phyloP scores from a whole-genome alignment of 169 alveolate genomes.

The Amoebophrya sp. region DNA sequence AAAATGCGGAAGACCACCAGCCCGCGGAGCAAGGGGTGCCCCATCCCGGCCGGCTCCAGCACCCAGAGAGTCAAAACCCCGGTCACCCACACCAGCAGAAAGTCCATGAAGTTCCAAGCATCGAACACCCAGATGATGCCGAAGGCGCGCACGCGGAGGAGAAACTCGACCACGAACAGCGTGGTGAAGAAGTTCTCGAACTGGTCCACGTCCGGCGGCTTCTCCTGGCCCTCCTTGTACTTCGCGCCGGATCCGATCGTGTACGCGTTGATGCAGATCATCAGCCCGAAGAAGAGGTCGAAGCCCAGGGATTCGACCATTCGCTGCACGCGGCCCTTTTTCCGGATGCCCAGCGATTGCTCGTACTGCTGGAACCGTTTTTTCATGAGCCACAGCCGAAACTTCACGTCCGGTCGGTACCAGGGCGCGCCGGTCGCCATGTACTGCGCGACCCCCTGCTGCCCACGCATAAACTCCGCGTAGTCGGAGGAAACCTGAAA shows the following conservation, averaged over 20 bases:
- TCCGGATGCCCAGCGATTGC: not conserved
- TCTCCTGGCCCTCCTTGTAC: not conserved
- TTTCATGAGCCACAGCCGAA: not conserved
- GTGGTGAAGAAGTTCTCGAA: slow-evolving; percentile 8
- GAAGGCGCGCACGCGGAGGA: not conserved
- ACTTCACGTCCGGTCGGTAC: not conserved
- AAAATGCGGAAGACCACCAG: slow-evolving; percentile 6
- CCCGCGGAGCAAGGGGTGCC: not conserved
- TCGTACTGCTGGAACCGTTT: not conserved
- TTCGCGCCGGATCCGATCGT: slow-evolving; percentile 8
- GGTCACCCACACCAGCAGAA: slow-evolving; percentile 13
- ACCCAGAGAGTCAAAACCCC: slow-evolving; percentile 12
- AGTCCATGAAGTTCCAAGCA: not conserved
- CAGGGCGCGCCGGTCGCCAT: not conserved
- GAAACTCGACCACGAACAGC: not conserved
- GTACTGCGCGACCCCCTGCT: not conserved
- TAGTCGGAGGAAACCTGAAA: not conserved
- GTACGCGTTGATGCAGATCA: slow-evolving; percentile 5
- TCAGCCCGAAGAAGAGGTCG: slow-evolving; percentile 4
- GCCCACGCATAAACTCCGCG: not conserved
- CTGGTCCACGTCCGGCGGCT: not conserved
- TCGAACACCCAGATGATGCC: slow-evolving; percentile 15
- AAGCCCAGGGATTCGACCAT: not conserved
- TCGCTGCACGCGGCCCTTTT: not conserved
- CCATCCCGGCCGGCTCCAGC: slow-evolving; percentile 11